These are phyloP conservation scores for Colletotrichum tropicale DNA, from an alignment of 2,329 filamentous ascomycete species.

Conservation along the genomic window DNA sequence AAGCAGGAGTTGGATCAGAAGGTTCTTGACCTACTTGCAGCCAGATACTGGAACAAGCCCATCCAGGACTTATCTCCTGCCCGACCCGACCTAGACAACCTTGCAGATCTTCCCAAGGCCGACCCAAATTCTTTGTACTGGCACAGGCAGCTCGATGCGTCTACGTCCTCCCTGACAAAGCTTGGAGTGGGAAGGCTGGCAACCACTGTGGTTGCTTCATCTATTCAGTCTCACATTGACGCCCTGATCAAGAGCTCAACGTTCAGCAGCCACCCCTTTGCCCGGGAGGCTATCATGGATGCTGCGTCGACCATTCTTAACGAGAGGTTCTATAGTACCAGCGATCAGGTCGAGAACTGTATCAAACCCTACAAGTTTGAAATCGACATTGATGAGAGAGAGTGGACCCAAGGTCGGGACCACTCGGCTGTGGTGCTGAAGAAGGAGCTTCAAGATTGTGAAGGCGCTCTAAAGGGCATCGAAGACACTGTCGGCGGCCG, in stretches of 20 bases:
- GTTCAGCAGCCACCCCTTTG: conserved; percentile 90
- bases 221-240: conserved; percentile 86
- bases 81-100: conserved; percentile 70
- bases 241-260: conserved; percentile 79
- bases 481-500: conserved; percentile 81
- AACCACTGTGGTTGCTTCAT: conserved; percentile 86
- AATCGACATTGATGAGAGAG: conserved; percentile 89
- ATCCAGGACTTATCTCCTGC: conserved; percentile 78
- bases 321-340: conserved; percentile 95
- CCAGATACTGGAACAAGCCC: conserved; percentile 97
- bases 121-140: conserved; percentile 87
- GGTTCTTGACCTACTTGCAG: conserved; percentile 89
- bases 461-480: conserved; percentile 75
- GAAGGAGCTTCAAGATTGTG: conserved; percentile 83
- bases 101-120: conserved; percentile 82
- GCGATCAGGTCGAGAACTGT: conserved; percentile 97
- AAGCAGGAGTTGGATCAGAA: conserved; percentile 95
- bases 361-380: conserved; percentile 99
- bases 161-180: conserved; percentile 88
- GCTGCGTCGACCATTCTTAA: conserved; percentile 89
- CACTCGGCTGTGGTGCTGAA: conserved; percentile 84
- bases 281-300: conserved; percentile 89
- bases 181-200: conserved; percentile 91
- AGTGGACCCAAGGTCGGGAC: conserved; percentile 86
- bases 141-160: conserved; percentile 93